Conservation (phyloP, 2,329 filamentous ascomycete species). For the Dryadomyces sulphureus region DNA sequence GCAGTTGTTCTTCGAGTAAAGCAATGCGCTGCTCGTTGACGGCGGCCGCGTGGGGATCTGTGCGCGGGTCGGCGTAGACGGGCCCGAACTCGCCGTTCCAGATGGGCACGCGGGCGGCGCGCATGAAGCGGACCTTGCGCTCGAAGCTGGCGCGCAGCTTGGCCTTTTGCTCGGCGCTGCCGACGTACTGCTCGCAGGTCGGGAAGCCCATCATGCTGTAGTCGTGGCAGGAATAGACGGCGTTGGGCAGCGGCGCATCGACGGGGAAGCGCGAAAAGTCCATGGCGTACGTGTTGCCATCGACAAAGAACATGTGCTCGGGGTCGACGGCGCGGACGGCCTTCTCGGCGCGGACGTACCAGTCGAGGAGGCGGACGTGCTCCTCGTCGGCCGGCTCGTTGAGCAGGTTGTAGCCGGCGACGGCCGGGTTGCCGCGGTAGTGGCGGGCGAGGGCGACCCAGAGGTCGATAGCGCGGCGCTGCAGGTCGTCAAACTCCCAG, state of each 20-base stretch:
- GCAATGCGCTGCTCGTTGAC: slow-evolving; percentile 22
- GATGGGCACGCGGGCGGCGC: slow-evolving; percentile 19
- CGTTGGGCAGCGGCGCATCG: slow-evolving; percentile 26
- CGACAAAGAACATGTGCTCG: slow-evolving; percentile 33
- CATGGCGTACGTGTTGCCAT: slow-evolving; percentile 38
- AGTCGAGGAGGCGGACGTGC: slow-evolving; percentile 12
- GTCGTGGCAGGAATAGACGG: slow-evolving; percentile 37
- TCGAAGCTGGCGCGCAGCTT: slow-evolving; percentile 20
- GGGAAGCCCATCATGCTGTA: slow-evolving; percentile 37
- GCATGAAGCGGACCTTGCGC: slow-evolving; percentile 25
- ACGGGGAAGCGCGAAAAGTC: slow-evolving; percentile 26
- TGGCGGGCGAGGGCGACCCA: slow-evolving; percentile 23
- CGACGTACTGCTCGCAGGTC: slow-evolving; percentile 18
- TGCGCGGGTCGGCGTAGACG: slow-evolving; percentile 22
- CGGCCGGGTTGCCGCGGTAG: slow-evolving; percentile 21
- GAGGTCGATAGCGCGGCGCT: slow-evolving; percentile 23
- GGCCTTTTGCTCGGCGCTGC: slow-evolving; percentile 20
- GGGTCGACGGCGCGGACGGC: slow-evolving; percentile 22
- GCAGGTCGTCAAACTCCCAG: slow-evolving; percentile 26
- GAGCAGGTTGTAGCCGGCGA: slow-evolving; percentile 19
- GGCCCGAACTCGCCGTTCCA: slow-evolving; percentile 33
- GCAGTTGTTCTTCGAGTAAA: slow-evolving; percentile 22
- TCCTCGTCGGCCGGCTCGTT: slow-evolving; percentile 15
- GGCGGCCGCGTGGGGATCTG: slow-evolving; percentile 17
- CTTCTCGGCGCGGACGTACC: slow-evolving; percentile 22